Base-by-base conservation (phyloP, 768 basidiomycete genomes). In the Sarcodon sp. region DNA sequence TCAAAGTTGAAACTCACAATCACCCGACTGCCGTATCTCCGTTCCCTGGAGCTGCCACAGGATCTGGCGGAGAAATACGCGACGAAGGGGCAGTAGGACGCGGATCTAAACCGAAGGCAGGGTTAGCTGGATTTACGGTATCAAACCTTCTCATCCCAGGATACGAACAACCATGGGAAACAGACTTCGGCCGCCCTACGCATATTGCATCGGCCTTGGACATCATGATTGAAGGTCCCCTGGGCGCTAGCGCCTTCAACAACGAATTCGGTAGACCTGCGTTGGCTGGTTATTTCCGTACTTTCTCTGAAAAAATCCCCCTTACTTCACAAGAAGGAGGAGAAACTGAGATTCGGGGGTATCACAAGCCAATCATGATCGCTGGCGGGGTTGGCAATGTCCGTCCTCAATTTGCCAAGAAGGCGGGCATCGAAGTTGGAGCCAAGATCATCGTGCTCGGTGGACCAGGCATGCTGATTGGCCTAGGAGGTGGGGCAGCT, bases 351-450 rank as follows among this genome's bases (percentile, higher is more conserved):
- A 67, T 91, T n/a, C 69, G 93, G 47, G 96, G 96, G 0, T 99
- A 97, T 64, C 96, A 98, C 69, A 99, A 99, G 63, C 96, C 96
- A 11, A 96, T 99, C 69, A 99, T 99, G 96, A 86, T 99, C 54
- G 94, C 96, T 7, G 96, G 96, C 15, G 96, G 96, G 21, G 79
- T 92, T 53, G 96, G 96, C 4, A 97, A 87, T 58, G 93, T 98
- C 36, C 80, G 89, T 12, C 82, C 85, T 4, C 67, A 75, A 53
- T 93, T 87, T 56, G 80, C 93, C 33, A 74, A 68, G 58, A 99
- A 99, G 67, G 69, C 73, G 3, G 64, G 66, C 51, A 91, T 99
- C 58, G 68, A 72, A 0, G 72, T 84, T 2, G 92, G 88, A 1
- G 83, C 93, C 7, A 89, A 86, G 64, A 73, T 99, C 48, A 75